These are phyloP conservation scores for Massariosphaeria phaeospora DNA, from an alignment of 495 filamentous ascomycete species.

Conservation along the genomic window DNA sequence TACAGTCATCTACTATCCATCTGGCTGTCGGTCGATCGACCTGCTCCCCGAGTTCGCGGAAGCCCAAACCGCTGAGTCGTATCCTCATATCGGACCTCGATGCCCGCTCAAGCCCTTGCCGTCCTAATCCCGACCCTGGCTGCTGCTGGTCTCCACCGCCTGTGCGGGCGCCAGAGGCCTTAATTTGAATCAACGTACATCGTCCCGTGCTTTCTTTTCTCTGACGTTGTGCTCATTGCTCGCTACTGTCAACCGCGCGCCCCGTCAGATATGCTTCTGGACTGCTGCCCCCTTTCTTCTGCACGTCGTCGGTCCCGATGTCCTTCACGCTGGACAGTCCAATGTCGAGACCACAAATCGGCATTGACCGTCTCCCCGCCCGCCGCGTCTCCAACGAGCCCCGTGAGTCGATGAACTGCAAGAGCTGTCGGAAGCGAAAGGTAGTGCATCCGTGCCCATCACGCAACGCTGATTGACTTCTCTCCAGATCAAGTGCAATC, in stretches of 20 bases:
- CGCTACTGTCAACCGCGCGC: not conserved
- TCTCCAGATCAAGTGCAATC: slow-evolving; percentile 80
- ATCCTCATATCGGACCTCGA: slow-evolving; percentile 18
- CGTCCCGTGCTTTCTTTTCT: slow-evolving; percentile 5
- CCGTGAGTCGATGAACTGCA: slow-evolving; percentile 90
- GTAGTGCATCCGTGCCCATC: slow-evolving; percentile 45
- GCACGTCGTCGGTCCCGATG: slow-evolving; percentile 16
- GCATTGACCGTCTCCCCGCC: slow-evolving; percentile 74
- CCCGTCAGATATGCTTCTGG: slow-evolving; percentile 27
- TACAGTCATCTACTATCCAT: too few species aligned
- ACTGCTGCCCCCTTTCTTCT: slow-evolving; percentile 1
- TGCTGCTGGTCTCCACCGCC: slow-evolving; percentile 10
- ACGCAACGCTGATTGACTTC: slow-evolving; percentile 9
- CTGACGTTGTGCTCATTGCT: not conserved
- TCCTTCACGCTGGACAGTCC: slow-evolving; percentile 18
- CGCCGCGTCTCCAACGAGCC: slow-evolving; percentile 69
- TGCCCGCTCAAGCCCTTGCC: slow-evolving; percentile 17
- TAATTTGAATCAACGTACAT: slow-evolving; percentile 33
- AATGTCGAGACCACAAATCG: slow-evolving; percentile 74
- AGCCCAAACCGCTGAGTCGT: slow-evolving; percentile 2
- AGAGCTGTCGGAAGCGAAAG: slow-evolving; percentile 85
- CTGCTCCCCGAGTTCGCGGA: not conserved
- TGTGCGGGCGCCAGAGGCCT: slow-evolving; percentile 31
- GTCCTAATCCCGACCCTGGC: slow-evolving; percentile 18
- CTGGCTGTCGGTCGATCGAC: too few species aligned